Conservation (phyloP, 345 rosid species). For the Populus alba region DNA sequence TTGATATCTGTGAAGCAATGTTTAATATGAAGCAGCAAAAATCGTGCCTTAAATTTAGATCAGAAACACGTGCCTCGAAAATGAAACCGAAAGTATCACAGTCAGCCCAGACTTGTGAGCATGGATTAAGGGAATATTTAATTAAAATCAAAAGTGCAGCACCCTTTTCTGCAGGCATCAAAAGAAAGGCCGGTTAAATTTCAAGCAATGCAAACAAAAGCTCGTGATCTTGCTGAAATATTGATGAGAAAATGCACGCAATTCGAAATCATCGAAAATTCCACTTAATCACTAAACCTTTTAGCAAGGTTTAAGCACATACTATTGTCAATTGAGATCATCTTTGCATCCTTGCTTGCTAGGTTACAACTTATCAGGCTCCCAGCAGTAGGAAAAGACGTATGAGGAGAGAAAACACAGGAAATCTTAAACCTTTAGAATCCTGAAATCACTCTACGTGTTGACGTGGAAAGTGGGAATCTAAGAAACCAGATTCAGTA, state of each 20-base stretch:
- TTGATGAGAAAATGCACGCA: neutral
- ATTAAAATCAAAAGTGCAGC: neutral
- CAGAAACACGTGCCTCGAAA: conserved; percentile 2
- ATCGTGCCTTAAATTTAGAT: neutral
- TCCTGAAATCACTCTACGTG: no score
- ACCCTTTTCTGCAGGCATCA: neutral
- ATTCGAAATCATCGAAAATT: no score
- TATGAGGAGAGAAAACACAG: no score
- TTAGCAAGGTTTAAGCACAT: neutral
- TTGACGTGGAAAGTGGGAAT: no score
- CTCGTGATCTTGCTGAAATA: neutral
- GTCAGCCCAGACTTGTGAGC: neutral
- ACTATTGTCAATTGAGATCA: no score
- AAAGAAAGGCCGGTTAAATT: neutral
- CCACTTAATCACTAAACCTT: no score
- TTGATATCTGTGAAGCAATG: neutral
- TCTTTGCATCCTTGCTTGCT: no score
- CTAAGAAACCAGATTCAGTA: no score
- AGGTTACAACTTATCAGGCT: no score
- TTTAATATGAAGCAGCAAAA: neutral
- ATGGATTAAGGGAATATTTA: no score
- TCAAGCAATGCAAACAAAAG: neutral
- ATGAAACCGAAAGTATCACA: neutral
- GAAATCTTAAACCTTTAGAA: no score
- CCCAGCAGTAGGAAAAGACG: no score